Evolutionary conservation across 1,284 basidiomycete species (phyloP).

Genomic region (Agaricales sp.): DNA sequence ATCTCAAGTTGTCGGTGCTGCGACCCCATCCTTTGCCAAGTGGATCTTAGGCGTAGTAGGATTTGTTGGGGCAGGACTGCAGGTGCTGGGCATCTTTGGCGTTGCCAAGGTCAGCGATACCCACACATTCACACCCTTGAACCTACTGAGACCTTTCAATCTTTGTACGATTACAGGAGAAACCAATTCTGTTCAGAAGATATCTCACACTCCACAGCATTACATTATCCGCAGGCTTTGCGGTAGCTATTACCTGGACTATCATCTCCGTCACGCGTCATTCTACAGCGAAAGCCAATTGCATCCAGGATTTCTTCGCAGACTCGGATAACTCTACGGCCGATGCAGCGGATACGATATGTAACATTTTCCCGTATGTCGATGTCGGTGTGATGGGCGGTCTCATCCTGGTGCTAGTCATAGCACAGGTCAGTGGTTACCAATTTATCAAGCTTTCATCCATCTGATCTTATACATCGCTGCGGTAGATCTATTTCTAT

Average conservation of each 20-base stretch:
- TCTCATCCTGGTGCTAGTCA: conserved; percentile 68
- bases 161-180: conserved; percentile 53
- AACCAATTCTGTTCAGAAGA: conserved; percentile 60
- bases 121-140: not conserved
- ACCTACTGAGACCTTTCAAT: conserved; percentile 3
- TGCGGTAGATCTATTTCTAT: conserved; percentile 53
- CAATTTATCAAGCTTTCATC: not conserved
- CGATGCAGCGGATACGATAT: conserved; percentile 58
- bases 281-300: conserved; percentile 54
- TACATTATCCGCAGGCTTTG: conserved; percentile 50
- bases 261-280: conserved; percentile 71
- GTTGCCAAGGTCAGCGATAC: conserved; percentile 55
- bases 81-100: conserved; percentile 75
- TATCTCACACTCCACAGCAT: conserved; percentile 67
- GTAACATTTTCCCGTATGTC: conserved; percentile 84
- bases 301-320: conserved; percentile 52
- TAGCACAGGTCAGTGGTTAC: conserved; percentile 52
- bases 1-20: conserved; percentile 70
- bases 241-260: conserved; percentile 72
- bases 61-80: conserved; percentile 62
- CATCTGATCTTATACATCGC: conserved; percentile 7
- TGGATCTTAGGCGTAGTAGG: conserved; percentile 67
- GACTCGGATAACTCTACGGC: conserved; percentile 24
- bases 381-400: conserved; percentile 87
- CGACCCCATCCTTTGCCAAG: conserved; percentile 65